Base-by-base conservation (phyloP, 225 moss, liverwort and hornwort genomes). In the Sphagnum tenellum region DNA sequence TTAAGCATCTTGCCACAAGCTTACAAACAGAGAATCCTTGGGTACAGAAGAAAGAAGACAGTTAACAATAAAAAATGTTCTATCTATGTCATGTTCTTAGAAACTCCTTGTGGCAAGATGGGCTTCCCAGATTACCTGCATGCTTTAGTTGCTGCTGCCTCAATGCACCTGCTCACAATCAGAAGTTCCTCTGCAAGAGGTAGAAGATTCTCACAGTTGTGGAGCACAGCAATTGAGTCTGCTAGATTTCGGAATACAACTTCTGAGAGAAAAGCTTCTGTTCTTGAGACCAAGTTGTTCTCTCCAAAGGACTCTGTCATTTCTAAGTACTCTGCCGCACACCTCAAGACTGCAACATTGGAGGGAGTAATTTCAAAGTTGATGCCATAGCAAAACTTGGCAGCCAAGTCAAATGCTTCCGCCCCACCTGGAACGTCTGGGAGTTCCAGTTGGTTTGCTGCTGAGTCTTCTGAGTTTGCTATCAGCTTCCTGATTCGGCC, bases 301-400 rank as follows among this genome's bases (percentile, higher is more conserved):
- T 90, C 93, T 29, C 98, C 98, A 55, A 69, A 98, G 11, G 87
- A 85, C 74, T 98, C 98, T 11, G 90, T 98, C 98, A 93, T 98
- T 66, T 93, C 93, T 71, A 98, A 70, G 65, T 83, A 90, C 64
- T 98, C 98, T 12, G 93, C 93, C 46, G 90, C 93, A 74, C 98
- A 98, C 60, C 98, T 78, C 49, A 98, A 70, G 5, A 98, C 86
- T 51, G 96, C 89, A 45, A 98, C 93, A 57, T 98, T 98, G 47
- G 90, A 85, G 44, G 90, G 86, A 48, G 98, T 90, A 54, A 98
- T 98, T 64, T 98, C 93, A 67, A 98, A 98, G 73, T 98, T 98
- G 71, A 98, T 88, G 50, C 98, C 96, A 56, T 98, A 98, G 65
- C 96, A 98, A 67, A 98, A 98, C 71, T 92, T 89, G 47, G 93